Base-by-base conservation (phyloP, 2,329 filamentous ascomycete genomes). In the Microsporum audouinii region DNA sequence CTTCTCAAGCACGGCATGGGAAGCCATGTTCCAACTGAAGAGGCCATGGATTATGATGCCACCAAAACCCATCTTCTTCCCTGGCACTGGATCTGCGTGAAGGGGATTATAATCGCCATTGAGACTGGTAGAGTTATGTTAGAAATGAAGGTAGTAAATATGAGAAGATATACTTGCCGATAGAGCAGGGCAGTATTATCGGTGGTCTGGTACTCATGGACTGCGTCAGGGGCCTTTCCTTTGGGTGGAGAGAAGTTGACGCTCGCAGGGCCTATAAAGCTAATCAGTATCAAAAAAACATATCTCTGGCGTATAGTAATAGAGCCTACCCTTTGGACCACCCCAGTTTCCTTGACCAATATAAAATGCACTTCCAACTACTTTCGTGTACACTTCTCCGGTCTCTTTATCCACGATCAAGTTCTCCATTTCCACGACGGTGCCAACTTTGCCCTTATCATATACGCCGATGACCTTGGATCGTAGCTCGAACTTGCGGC, bases 101-200 rank as follows among this genome's bases (percentile, higher is more conserved):
- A 96, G 84, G 33, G 91, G 91, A 78, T 96, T 96, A 77, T 96
- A 96, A 77, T 96, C 91, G 66, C 91, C 91, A 68, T 95, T 96
- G 58, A 96, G 82, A 65, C 89, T 83, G 65, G 69, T 8, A 31
- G 17, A 10, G 23, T 43, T 49, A n/a, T 5, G 6, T 53, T 43
- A n/a, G 31, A 47, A 51, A 27, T 29, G 38, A 27, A 5, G 2
- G 1, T 12, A 10, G 17, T 10, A 29, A 31, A 10, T 8, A 1
- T 33, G 27, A 12, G 49, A 17, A 27, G 29, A 23, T 6, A 38
- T 53, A 61, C 73, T 69, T 72, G 80, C 76, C 82, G 83, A 75
- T 94, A 94, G 60, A 94, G 78, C 65, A 88, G 82, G 6, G 89
- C 84, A 3, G 88, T 88, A 77, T 91, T 84, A 59, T 78, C 71